Conservation (phyloP, 306 rosid species). For the Carpinus viminea region DNA sequence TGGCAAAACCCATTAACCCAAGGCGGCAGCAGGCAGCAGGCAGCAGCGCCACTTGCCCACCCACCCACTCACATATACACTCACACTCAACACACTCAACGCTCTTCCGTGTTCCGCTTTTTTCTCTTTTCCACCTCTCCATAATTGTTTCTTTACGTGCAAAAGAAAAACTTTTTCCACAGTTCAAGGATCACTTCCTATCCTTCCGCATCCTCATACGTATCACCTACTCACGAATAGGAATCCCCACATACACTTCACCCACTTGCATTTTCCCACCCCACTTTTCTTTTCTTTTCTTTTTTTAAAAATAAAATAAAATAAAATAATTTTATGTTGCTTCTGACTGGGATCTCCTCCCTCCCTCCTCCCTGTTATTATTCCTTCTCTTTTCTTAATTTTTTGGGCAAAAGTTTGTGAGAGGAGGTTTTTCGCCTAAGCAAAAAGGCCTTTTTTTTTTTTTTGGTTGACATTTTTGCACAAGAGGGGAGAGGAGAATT, state of each 20-base stretch:
- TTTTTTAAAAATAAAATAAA: neutral
- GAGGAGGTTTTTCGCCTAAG: too few species aligned
- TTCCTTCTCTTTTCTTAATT: too few species aligned
- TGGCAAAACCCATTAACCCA: conserved; percentile 34
- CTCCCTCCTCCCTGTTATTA: too few species aligned
- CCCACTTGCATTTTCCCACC: conserved; percentile 15
- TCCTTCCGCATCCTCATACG: conserved; percentile 44
- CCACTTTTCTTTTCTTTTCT: too few species aligned
- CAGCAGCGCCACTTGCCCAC: conserved; percentile 31
- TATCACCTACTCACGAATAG: conserved; percentile 54
- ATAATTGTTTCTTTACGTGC: conserved; percentile 48
- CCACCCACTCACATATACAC: conserved; percentile 29
- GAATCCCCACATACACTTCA: conserved; percentile 41
- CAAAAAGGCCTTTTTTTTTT: too few species aligned
- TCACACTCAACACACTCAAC: conserved; percentile 13
- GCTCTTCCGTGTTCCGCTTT: conserved; percentile 31
- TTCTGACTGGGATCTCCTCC: too few species aligned
- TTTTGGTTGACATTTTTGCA: too few species aligned
- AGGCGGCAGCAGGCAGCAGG: conserved; percentile 20
- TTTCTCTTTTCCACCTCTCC: conserved; percentile 38
- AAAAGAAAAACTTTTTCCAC: conserved; percentile 78
- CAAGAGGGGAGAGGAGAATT: too few species aligned
- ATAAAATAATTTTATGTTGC: too few species aligned
- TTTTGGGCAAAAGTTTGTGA: too few species aligned
- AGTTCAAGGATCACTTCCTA: conserved; percentile 58